These are phyloP conservation scores for Leonotis leonurus DNA, from an alignment of 257 asterid genomes.

Conservation along the genomic window DNA sequence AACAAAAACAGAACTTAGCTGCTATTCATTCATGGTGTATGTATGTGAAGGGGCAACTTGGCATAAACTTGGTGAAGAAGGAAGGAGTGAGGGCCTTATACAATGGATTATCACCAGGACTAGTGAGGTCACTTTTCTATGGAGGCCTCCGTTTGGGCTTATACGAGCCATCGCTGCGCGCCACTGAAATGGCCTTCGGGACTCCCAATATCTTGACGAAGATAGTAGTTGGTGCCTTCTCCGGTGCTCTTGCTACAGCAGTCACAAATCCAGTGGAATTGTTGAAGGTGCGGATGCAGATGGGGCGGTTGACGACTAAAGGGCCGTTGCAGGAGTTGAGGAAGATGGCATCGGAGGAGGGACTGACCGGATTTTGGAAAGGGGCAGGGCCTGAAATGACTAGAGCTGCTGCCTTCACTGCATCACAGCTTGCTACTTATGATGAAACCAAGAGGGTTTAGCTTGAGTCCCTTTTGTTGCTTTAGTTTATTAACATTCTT, in stretches of 20 bases:
- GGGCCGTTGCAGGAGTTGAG: conserved; percentile 56
- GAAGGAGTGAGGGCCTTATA: conserved; percentile 85
- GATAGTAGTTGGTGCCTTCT: conserved; percentile 91
- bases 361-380: conserved; percentile 77
- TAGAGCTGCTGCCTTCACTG: conserved; percentile 84
- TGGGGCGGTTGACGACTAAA: conserved; percentile 37
- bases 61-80: conserved; percentile 52
- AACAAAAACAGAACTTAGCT: not conserved
- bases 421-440: conserved; percentile 84
- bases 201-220: conserved; percentile 90
- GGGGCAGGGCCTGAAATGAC: conserved; percentile 95
- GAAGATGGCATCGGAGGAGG: conserved; percentile 72
- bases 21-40: not conserved
- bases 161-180: conserved; percentile 89
- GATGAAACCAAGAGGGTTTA: conserved; percentile 84
- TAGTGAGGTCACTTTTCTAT: conserved; percentile 96
- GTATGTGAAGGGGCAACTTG: conserved; percentile 56
- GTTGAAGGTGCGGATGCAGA: conserved; percentile 84
- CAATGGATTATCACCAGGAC: conserved; percentile 76
- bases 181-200: conserved; percentile 86
- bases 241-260: conserved; percentile 92
- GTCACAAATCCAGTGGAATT: conserved; percentile 86
- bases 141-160: conserved; percentile 99
- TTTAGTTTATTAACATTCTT: not conserved
- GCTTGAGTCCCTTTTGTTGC: not conserved